phyloP scores from a whole-genome alignment of 306 rosid species.

The Herpetospermum pedunculosum region DNA sequence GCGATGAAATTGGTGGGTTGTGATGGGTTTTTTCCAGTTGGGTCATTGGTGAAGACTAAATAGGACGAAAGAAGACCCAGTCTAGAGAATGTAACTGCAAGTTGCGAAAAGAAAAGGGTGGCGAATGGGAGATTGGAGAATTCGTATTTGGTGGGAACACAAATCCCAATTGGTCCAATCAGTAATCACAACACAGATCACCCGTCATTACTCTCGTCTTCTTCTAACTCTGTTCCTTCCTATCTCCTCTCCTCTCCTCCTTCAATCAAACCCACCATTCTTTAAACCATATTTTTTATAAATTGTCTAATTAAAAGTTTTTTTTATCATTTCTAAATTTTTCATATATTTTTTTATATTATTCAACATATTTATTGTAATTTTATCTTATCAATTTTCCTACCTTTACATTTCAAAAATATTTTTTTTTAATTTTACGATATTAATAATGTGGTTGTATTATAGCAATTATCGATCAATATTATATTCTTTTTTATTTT shows the following conservation, averaged over 20 bases:
- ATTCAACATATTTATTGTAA: too few relatives aligned
- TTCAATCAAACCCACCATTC: too few relatives aligned
- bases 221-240: background rate
- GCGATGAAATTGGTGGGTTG: background rate
- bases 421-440: too few relatives aligned
- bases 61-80: background rate
- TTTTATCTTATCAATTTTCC: too few relatives aligned
- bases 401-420: too few relatives aligned
- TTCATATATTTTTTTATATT: too few relatives aligned
- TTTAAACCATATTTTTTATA: too few relatives aligned
- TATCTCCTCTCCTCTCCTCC: background rate
- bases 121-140: background rate
- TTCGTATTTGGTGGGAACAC: constrained; percentile 1
- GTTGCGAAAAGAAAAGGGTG: background rate
- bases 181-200: background rate
- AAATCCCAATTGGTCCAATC: background rate
- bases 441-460: too few relatives aligned
- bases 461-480: too few relatives aligned
- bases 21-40: background rate
- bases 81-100: constrained; percentile 6
- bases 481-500: too few relatives aligned
- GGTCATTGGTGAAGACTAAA: constrained; percentile 10
- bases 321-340: too few relatives aligned
- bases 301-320: too few relatives aligned
- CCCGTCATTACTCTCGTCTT: background rate